Evolutionary conservation across 495 filamentous ascomycete species (phyloP).

Genomic region (Staphylotrichum longicolle): DNA sequence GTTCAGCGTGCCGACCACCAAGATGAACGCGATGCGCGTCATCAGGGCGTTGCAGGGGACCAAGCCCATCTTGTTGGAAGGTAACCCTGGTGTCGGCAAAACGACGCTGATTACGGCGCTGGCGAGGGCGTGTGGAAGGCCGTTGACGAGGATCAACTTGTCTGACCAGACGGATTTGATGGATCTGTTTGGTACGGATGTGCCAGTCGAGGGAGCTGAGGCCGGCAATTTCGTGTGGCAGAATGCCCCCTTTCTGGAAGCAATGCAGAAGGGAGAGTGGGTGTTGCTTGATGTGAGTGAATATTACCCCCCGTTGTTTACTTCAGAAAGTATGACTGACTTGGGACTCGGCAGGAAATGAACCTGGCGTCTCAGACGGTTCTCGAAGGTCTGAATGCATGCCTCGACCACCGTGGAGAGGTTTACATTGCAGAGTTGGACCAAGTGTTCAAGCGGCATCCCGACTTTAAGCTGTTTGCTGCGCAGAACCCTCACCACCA

Average conservation of each 20-base stretch:
- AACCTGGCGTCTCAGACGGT: conserved; percentile 97
- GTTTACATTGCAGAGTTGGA: conserved; percentile 94
- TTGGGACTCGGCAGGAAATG: conserved; percentile 63
- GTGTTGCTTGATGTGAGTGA: conserved; percentile 70
- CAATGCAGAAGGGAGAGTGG: conserved; percentile 96
- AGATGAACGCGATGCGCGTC: conserved; percentile 83
- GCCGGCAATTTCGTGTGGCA: conserved; percentile 90
- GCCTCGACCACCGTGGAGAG: conserved; percentile 94
- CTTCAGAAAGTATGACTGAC: conserved; percentile 10
- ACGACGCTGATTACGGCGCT: conserved; percentile 87
- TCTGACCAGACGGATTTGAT: conserved; percentile 97
- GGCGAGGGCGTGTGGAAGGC: conserved; percentile 70
- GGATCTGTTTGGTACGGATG: conserved; percentile 96
- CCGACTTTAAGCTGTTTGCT: conserved; percentile 87
- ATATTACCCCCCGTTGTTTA: neutral
- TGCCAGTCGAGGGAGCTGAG: conserved; percentile 84
- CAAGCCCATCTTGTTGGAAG: conserved; percentile 91
- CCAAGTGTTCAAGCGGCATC: conserved; percentile 85
- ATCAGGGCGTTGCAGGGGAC: conserved; percentile 82
- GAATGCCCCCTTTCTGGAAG: conserved; percentile 90
- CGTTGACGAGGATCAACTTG: conserved; percentile 89
- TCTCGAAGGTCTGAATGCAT: conserved; percentile 94
- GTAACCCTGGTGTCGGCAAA: conserved; percentile 95
- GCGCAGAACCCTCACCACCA: conserved; percentile 98
- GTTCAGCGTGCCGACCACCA: conserved; percentile 84